These are phyloP conservation scores for Hygrophorus pudorinus DNA, from an alignment of 768 basidiomycete genomes.

Conservation along the genomic window DNA sequence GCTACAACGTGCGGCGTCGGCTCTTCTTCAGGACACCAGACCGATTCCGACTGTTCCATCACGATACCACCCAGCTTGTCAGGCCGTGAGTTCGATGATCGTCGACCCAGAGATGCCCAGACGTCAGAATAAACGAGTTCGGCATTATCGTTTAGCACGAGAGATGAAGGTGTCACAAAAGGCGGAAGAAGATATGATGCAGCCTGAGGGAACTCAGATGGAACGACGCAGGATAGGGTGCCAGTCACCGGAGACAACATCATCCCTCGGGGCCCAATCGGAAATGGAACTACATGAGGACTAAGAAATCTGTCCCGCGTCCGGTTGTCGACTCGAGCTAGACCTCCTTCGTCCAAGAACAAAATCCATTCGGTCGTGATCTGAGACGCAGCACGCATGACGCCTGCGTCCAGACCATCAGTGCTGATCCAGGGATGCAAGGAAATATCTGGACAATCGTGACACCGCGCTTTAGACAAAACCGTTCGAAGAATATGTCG, in stretches of 20 bases:
- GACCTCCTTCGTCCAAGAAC: conserved; percentile 37
- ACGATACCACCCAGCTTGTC: conserved; percentile 31
- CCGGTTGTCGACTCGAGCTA: conserved; percentile 23
- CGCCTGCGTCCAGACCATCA: conserved; percentile 14
- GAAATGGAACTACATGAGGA: conserved; percentile 25
- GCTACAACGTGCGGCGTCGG: too few relatives aligned
- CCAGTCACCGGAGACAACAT: conserved; percentile 10
- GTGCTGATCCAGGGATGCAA: conserved; percentile 22
- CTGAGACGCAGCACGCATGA: conserved; percentile 27
- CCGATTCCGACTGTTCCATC: neutral
- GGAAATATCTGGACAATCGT: conserved; percentile 32
- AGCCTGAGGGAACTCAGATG: conserved; percentile 21
- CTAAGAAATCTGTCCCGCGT: conserved; percentile 31
- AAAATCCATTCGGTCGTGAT: conserved; percentile 41
- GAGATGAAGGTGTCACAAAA: conserved; percentile 34
- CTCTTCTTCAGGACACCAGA: neutral
- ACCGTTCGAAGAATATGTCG: conserved; percentile 24
- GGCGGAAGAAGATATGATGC: conserved; percentile 53
- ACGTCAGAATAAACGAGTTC: conserved; percentile 7
- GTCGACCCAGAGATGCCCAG: conserved; percentile 20
- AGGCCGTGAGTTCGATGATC: conserved; percentile 15
- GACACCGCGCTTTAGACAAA: conserved; percentile 16
- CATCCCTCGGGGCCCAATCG: conserved; percentile 32
- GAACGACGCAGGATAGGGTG: conserved; percentile 19
- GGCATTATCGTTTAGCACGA: conserved; percentile 9